Evolutionary conservation across 768 basidiomycete genomes (phyloP), one percentile per base, ranked within the genome.

Genomic region (Collybia mongolica): DNA sequence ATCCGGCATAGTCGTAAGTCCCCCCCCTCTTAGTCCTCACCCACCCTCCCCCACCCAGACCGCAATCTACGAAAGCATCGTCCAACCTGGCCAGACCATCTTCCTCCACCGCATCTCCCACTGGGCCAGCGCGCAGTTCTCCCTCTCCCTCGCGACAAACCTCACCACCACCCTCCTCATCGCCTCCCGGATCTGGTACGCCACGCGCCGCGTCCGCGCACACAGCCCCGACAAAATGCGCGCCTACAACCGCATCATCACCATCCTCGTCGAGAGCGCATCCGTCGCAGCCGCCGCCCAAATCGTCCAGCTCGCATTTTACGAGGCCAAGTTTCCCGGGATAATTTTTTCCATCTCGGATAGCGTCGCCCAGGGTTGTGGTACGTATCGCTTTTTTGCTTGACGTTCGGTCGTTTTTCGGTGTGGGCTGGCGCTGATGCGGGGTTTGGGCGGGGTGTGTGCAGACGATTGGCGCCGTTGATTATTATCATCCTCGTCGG

Each of bases 341-440:
- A 66, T n/a, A n/a, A n/a, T 71, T 55, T 70, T 70, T 58, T 70
- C 70, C 45, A 54, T 70, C n/a, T 67, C 67, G 39, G 70, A 71
- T 51, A 64, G 68, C n/a, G 65, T 67, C 40, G 32, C 11, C 6
- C 32, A 32, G 14, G n/a, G 14, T 32, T 32, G 32, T 32, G 32
- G 32, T 32, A 12, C 5, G 32, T 14, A 12, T 26, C 11, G 32
- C 11, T 14, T 32, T 9, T 11, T 9, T 14, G 11, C 11, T 14
- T 9, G n/a, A n/a, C n/a, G n/a, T n/a, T n/a, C n/a, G n/a, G n/a
- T n/a, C n/a, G n/a, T n/a, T n/a, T n/a, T n/a, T n/a, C n/a, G n/a
- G n/a, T n/a, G n/a, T n/a, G n/a, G n/a, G n/a, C n/a, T n/a, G n/a
- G n/a, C n/a, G n/a, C n/a, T n/a, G n/a, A n/a, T n/a, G n/a, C n/a